Evolutionary conservation across 2,329 filamentous ascomycete species (phyloP).

Genomic region (Xylaria multiplex): DNA sequence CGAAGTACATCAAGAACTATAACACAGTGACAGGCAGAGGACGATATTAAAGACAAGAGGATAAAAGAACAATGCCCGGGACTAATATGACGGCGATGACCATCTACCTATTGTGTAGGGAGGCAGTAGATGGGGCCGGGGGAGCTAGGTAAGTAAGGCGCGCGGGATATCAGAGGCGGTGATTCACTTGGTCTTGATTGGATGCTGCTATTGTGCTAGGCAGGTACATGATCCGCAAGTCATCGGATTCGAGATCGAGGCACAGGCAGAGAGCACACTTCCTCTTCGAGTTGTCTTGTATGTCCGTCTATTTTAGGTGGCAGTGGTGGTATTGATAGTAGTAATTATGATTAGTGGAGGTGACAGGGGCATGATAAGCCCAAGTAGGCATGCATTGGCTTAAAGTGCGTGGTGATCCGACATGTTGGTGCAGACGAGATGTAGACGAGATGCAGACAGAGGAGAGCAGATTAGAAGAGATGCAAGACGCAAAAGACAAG

Average conservation of each 20-base stretch:
- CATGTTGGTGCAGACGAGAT: constrained; percentile 6
- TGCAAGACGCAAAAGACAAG: no score
- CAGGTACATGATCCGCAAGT: constrained; percentile 31
- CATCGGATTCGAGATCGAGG: constrained; percentile 8
- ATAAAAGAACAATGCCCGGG: constrained; percentile 1
- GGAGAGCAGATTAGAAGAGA: not conserved
- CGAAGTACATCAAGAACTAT: constrained; percentile 5
- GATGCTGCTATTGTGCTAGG: constrained; percentile 24
- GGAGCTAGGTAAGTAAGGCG: constrained; percentile 18
- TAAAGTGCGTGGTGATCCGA: constrained; percentile 15
- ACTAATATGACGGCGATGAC: constrained; percentile 3
- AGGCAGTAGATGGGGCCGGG: not conserved
- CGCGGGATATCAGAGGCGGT: constrained; percentile 19
- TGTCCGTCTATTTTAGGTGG: not conserved
- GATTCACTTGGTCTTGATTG: constrained; percentile 34
- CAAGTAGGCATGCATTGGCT: constrained; percentile 20
- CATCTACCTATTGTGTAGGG: not conserved
- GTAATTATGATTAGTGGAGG: constrained; percentile 6
- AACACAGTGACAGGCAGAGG: constrained; percentile 6
- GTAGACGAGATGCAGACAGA: not conserved
- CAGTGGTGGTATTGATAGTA: not conserved
- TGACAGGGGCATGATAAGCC: constrained; percentile 15
- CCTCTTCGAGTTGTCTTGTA: constrained; percentile 18
- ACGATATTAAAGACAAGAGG: constrained; percentile 7
- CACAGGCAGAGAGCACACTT: not conserved